Percentiles rank a stretch among this genome's conserved stretches.
phyloP scores from a whole-genome alignment of 352 stramenopile genomes.

The Pythium sukuiense region DNA sequence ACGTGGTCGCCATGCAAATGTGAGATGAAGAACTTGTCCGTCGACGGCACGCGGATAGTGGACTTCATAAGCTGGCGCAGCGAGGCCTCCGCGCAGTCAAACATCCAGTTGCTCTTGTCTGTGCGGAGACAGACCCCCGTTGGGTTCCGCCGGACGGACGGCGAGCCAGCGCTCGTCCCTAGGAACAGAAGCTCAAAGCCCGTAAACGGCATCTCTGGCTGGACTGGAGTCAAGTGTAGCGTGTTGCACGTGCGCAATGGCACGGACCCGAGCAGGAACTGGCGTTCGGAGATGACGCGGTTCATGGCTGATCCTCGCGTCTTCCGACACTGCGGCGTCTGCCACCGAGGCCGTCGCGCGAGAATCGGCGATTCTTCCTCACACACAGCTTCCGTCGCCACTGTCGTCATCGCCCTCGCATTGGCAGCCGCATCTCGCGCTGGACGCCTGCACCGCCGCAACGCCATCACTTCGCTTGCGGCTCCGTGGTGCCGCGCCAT shows the following conservation, averaged over 20 bases:
- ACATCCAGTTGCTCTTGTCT: slow-evolving; percentile 82
- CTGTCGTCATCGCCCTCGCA: not conserved
- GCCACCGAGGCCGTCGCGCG: slow-evolving; percentile 11
- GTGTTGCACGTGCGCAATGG: slow-evolving; percentile 65
- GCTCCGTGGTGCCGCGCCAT: slow-evolving; percentile 11
- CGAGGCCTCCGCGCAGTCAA: slow-evolving; percentile 85
- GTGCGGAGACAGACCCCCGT: slow-evolving; percentile 61
- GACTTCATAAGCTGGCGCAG: slow-evolving; percentile 82
- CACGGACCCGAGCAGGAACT: slow-evolving; percentile 43
- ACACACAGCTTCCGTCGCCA: not conserved
- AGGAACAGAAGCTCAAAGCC: slow-evolving; percentile 85
- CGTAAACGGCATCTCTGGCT: slow-evolving; percentile 61
- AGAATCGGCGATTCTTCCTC: not conserved
- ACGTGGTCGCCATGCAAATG: slow-evolving; percentile 88
- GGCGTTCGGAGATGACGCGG: slow-evolving; percentile 39
- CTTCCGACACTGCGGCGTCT: slow-evolving; percentile 19
- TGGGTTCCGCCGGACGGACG: slow-evolving; percentile 64
- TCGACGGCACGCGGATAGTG: slow-evolving; percentile 64
- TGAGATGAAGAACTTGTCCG: slow-evolving; percentile 85
- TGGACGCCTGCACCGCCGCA: slow-evolving; percentile 7
- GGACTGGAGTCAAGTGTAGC: slow-evolving; percentile 30
- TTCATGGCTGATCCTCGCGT: slow-evolving; percentile 17
- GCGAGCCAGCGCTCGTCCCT: slow-evolving; percentile 76
- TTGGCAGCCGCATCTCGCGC: not conserved
- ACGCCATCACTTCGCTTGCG: not conserved